These are phyloP conservation scores for Angomonas ambiguus DNA, from an alignment of 208 protist species.

Conservation along the genomic window DNA sequence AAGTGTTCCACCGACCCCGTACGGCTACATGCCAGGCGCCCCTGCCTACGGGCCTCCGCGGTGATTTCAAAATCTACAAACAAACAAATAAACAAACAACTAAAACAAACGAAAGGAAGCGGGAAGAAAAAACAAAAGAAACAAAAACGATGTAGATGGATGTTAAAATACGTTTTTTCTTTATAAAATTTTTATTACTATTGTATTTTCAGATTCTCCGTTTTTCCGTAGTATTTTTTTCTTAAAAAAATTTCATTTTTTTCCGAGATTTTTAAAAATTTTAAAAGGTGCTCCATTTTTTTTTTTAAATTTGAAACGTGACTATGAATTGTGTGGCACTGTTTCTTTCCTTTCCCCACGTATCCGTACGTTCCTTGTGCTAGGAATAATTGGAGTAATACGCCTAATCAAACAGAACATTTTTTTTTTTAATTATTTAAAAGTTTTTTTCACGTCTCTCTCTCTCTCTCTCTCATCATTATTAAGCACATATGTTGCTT, in stretches of 20 bases:
- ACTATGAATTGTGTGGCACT: too few species aligned
- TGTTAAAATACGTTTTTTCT: not conserved
- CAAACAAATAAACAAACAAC: too few species aligned
- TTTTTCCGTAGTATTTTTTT: constrained; percentile 7
- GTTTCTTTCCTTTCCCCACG: not conserved
- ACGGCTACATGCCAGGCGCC: not conserved
- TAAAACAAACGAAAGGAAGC: too few species aligned
- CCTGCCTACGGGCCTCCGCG: not conserved
- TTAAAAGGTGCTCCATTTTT: not conserved
- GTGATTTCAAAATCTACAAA: too few species aligned
- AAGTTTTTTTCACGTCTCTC: not conserved
- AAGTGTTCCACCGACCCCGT: not conserved
- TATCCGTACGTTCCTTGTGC: too few species aligned
- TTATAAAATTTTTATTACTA: constrained; percentile 1
- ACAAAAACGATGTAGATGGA: too few species aligned
- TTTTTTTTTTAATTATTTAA: constrained; percentile 16
- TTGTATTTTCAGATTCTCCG: not conserved
- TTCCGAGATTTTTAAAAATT: constrained; percentile 8
- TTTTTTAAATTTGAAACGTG: constrained; percentile 13
- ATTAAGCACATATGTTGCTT: constrained; percentile 12
- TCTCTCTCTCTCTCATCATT: not conserved
- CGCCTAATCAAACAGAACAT: constrained; percentile 7
- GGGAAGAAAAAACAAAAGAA: too few species aligned
- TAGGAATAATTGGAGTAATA: too few species aligned
- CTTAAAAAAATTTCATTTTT: constrained; percentile 5